Conservation (phyloP, 1,284 basidiomycete genomes). For the Termitomyces sp. region DNA sequence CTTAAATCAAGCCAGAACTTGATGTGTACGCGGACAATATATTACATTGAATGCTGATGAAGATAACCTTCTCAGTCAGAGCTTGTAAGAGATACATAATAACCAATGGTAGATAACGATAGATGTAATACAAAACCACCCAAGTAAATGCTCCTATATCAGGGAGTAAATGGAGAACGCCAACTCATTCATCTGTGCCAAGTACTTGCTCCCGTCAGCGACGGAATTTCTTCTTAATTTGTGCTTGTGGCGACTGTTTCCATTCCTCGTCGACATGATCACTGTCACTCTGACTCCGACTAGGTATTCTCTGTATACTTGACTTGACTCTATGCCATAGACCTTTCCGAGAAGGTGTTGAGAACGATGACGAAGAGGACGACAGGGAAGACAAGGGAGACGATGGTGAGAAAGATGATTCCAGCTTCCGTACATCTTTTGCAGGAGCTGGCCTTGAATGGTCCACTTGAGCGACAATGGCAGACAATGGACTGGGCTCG, state of each 20-base stretch:
- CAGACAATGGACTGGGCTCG: constrained; percentile 7
- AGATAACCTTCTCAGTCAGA: no score
- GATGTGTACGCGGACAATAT: neutral
- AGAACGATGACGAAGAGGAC: constrained; percentile 8
- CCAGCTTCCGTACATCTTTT: neutral
- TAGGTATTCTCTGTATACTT: constrained; percentile 22
- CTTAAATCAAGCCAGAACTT: neutral
- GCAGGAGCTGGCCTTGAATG: constrained; percentile 3
- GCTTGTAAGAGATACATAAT: neutral
- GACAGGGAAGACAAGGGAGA: neutral
- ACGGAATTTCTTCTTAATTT: constrained; percentile 11
- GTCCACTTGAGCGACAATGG: neutral
- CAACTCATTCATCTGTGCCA: neutral
- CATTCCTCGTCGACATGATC: constrained; percentile 5
- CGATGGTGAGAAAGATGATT: neutral
- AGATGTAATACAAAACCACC: neutral
- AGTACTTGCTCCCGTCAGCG: constrained; percentile 8
- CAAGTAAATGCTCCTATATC: neutral
- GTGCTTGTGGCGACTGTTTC: constrained; percentile 3
- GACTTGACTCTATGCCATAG: constrained; percentile 36
- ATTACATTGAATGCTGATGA: neutral
- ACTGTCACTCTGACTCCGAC: neutral
- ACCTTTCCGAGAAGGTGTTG: constrained; percentile 10
- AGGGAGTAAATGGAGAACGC: neutral
- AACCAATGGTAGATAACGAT: neutral